Conservation (phyloP, 1,284 basidiomycete species). For the Mycosarcoma mackinlayi region DNA sequence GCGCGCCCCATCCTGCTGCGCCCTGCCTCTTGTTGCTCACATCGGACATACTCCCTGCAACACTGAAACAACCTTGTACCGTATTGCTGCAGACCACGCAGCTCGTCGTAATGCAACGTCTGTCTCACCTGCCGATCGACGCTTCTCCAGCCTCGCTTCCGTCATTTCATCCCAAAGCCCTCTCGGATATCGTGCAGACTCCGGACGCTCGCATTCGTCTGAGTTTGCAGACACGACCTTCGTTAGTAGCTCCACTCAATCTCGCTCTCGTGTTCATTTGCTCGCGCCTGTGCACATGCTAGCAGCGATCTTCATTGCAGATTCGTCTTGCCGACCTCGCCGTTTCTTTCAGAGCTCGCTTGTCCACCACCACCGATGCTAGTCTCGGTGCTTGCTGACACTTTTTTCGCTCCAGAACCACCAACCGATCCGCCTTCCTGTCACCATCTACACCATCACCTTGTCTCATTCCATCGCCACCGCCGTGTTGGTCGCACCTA, state of each 20-base stretch:
- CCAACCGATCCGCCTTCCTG: not conserved
- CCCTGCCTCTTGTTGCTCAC: not conserved
- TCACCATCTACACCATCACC: slow-evolving; percentile 9
- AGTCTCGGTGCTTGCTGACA: not conserved
- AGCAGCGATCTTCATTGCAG: slow-evolving; percentile 43
- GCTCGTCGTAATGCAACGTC: slow-evolving; percentile 4
- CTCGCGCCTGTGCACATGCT: slow-evolving; percentile 13
- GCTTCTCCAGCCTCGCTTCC: slow-evolving; percentile 11
- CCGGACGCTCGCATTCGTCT: not conserved
- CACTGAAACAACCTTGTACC: slow-evolving; percentile 8
- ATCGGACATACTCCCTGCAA: slow-evolving; percentile 6
- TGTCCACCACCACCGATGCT: not conserved
- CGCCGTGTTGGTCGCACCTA: slow-evolving; percentile 1
- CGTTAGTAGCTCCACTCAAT: not conserved
- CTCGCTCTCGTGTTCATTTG: not conserved
- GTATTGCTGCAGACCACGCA: slow-evolving; percentile 1
- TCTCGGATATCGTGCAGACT: slow-evolving; percentile 34
- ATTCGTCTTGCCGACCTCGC: slow-evolving; percentile 9
- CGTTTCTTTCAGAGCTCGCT: not conserved
- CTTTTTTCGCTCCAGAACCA: too few relatives aligned
- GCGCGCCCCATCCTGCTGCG: not conserved
- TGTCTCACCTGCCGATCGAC: slow-evolving; percentile 11
- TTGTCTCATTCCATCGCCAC: not conserved
- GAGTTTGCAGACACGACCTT: not conserved
- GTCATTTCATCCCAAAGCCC: slow-evolving; percentile 1